Percentiles rank a stretch among this genome's conserved stretches.
These are phyloP conservation scores for Trametopsis cervina DNA, from an alignment of 768 basidiomycete species.

Conservation along the genomic window DNA sequence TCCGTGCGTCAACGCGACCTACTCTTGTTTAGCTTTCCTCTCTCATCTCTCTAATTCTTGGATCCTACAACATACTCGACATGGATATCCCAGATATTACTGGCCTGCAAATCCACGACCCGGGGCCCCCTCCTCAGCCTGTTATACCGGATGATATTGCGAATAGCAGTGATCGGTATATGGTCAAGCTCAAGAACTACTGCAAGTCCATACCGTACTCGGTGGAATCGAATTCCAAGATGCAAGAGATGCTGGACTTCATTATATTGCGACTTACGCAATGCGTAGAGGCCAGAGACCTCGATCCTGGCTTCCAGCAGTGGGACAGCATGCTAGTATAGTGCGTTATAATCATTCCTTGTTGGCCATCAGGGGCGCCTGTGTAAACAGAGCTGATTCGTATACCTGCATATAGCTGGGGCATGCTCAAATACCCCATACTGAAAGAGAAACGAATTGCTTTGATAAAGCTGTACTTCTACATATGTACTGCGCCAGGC, in stretches of 20 bases:
- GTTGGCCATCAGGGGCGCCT: constrained; percentile 4
- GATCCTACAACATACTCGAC: constrained; percentile 13
- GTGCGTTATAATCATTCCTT: constrained; percentile 39
- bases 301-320: constrained; percentile 71
- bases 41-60: constrained; percentile 8
- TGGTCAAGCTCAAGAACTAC: constrained; percentile 56
- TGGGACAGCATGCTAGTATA: constrained; percentile 74
- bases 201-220: constrained; percentile 67
- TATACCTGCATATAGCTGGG: constrained; percentile 49
- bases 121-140: constrained; percentile 21
- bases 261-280: constrained; percentile 64
- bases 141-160: constrained; percentile 24
- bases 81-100: constrained; percentile 44
- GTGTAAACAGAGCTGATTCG: not conserved
- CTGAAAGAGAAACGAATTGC: constrained; percentile 70
- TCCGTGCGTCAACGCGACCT: constrained; percentile 1
- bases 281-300: constrained; percentile 74
- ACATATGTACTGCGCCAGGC: constrained; percentile 68
- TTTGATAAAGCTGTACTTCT: constrained; percentile 74
- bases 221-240: constrained; percentile 67
- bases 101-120: constrained; percentile 36
- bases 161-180: constrained; percentile 37
- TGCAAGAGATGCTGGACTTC: constrained; percentile 71
- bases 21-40: constrained; percentile 6
- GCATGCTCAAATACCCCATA: constrained; percentile 80